These are phyloP conservation scores for Gracilariopsis chorda DNA, from an alignment of 23 red algal genomes.

Conservation along the genomic window DNA sequence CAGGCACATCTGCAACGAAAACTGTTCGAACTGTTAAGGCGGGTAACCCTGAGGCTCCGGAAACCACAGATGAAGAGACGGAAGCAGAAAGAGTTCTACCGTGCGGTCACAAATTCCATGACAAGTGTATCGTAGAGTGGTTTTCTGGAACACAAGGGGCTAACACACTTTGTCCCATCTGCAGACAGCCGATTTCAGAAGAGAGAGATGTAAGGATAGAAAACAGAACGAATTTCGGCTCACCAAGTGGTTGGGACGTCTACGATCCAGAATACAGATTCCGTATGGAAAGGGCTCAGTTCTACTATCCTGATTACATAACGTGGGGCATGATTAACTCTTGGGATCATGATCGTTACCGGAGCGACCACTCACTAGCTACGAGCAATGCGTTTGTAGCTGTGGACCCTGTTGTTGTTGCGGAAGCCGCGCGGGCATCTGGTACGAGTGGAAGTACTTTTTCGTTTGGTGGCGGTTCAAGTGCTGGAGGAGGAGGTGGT, in stretches of 20 bases:
- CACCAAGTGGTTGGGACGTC: slow-evolving; percentile 49
- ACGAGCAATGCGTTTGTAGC: slow-evolving; percentile 14
- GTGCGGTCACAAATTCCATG: slow-evolving; percentile 65
- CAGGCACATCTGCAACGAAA: neutral
- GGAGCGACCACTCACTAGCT: neutral
- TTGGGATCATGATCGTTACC: slow-evolving; percentile 34
- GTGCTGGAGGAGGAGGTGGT: slow-evolving; percentile 57
- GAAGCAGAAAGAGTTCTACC: neutral
- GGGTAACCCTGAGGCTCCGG: neutral
- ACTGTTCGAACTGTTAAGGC: neutral
- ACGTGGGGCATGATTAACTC: slow-evolving; percentile 43
- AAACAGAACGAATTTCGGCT: slow-evolving; percentile 3
- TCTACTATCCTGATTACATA: slow-evolving; percentile 53
- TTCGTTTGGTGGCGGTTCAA: slow-evolving; percentile 48
- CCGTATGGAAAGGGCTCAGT: slow-evolving; percentile 22
- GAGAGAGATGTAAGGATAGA: neutral
- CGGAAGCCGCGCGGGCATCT: slow-evolving; percentile 33
- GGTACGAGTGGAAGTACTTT: slow-evolving; percentile 39
- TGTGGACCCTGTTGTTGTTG: slow-evolving; percentile 44
- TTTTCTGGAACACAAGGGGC: neutral
- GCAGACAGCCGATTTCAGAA: slow-evolving; percentile 41
- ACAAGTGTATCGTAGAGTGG: slow-evolving; percentile 36
- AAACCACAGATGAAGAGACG: neutral
- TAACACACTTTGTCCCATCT: slow-evolving; percentile 45
- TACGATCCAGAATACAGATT: slow-evolving; percentile 59